These are phyloP conservation scores for Acacia pycnantha DNA, from an alignment of 331 rosid genomes.

Conservation along the genomic window DNA sequence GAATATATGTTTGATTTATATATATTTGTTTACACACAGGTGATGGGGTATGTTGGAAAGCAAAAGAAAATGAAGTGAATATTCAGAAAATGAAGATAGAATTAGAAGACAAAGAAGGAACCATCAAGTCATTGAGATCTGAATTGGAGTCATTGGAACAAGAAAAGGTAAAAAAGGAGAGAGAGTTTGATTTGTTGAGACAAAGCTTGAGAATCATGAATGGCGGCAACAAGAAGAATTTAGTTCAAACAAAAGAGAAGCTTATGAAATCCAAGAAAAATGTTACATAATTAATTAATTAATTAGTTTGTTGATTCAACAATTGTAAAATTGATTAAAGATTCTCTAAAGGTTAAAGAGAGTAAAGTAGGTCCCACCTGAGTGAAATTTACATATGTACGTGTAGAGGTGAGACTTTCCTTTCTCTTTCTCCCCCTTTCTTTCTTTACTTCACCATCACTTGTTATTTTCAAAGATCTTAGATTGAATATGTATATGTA, in stretches of 20 bases:
- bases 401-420: not conserved
- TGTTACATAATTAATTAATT: constrained; percentile 22
- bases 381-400: not conserved
- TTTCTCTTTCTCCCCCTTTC: not conserved
- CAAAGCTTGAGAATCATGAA: constrained; percentile 89
- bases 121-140: constrained; percentile 43
- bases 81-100: constrained; percentile 63
- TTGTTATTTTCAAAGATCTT: not conserved
- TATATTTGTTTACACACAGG: constrained; percentile 38
- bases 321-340: not conserved
- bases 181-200: constrained; percentile 85
- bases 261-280: constrained; percentile 33
- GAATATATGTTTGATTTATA: not conserved
- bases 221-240: constrained; percentile 56
- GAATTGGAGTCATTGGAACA: constrained; percentile 53
- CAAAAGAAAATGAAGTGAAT: constrained; percentile 55
- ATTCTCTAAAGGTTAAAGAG: not conserved
- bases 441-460: not conserved
- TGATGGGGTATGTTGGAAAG: constrained; percentile 71
- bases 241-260: constrained; percentile 41
- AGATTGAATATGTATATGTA: not conserved
- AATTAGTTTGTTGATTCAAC: not conserved
- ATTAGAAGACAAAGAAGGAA: constrained; percentile 65
- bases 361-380: not conserved
- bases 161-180: constrained; percentile 58